Base-by-base conservation (phyloP, 495 filamentous ascomycete species). In the Neurospora discreta region DNA sequence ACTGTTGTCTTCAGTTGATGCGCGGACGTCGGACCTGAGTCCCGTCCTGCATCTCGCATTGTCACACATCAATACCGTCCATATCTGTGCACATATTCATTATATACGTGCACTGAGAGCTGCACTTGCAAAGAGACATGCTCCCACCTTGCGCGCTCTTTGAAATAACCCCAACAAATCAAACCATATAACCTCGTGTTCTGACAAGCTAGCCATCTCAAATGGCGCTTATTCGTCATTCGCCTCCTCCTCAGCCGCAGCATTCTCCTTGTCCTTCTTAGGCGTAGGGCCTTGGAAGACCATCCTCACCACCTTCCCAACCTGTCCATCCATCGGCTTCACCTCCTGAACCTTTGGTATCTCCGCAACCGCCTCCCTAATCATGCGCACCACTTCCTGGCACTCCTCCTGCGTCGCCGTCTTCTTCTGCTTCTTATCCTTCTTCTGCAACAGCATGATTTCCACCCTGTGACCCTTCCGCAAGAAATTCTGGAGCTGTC, bases 381-480 rank as follows among this genome's bases (percentile, higher is more conserved):
- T 72, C 3, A 30, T 42, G n/a, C 60, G 46, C 7, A 86, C 11
- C 43, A 83, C 73, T 23, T 71, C 78, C 52, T 78, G 68, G 6
- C 75, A 79, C 76, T 85, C 80, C 8, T 84, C 83, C 8, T 13
- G 13, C 1, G 74, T 78, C 0, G 82, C 81, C 44, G 76, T 73
- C 30, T 76, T 78, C 5, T 75, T 72, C 33, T 74, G 75, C 68
- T 73, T 71, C 2, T 70, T 71, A 9, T 71, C 39, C 74, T 72
- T 80, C 78, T 83, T 85, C 38, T 75, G 71, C 71, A 84, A 84
- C 70, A 94, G 72, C 68, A 88, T 68, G 15, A 94, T 73, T 75
- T 92, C 87, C 42, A 94, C 90, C 75, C 79, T 85, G 41, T 81
- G 76, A 3, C 91, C 91, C 74, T 91, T 89, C 9, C 78, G 78